Evolutionary conservation across 345 rosid species (phyloP).

Genomic region (Ricinus communis): DNA sequence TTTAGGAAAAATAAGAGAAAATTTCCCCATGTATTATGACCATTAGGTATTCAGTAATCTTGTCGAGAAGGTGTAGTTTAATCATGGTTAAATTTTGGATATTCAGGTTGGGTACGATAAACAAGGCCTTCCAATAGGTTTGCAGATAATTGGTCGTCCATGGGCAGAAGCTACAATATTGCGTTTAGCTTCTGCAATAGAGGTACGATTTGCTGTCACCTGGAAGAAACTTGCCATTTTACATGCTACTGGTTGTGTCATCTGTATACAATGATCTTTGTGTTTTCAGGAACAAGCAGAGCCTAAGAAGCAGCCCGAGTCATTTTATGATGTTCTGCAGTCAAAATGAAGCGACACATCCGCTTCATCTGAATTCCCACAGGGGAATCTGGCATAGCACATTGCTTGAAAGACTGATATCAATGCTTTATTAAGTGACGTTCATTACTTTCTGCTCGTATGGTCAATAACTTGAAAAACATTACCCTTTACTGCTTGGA

Average conservation of each 20-base stretch:
- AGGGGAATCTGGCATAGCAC: neutral
- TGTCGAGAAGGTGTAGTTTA: no score
- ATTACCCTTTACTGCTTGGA: no score
- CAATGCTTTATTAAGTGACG: neutral
- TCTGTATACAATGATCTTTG: neutral
- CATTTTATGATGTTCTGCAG: constrained; percentile 57
- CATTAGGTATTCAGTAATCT: no score
- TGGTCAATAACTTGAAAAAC: neutral
- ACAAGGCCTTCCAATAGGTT: constrained; percentile 82
- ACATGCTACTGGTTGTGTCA: neutral
- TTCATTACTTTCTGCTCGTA: neutral
- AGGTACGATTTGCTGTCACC: constrained; percentile 36
- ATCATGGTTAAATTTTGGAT: neutral
- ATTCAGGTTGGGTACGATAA: constrained; percentile 80
- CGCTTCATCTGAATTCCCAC: neutral
- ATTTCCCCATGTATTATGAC: no score
- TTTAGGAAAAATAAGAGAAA: no score
- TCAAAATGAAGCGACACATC: constrained; percentile 10
- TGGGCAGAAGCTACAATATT: constrained; percentile 83
- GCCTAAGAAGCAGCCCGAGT: constrained; percentile 60
- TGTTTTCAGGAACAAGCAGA: constrained; percentile 52
- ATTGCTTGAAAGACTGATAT: no score
- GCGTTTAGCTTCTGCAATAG: constrained; percentile 65
- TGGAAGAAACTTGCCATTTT: neutral
- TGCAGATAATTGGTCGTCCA: constrained; percentile 77